Evolutionary conservation across 2,329 filamentous ascomycete genomes (phyloP), one percentile per base, ranked within the genome.

Genomic region (Aspergillus pseudoviridinutans): DNA sequence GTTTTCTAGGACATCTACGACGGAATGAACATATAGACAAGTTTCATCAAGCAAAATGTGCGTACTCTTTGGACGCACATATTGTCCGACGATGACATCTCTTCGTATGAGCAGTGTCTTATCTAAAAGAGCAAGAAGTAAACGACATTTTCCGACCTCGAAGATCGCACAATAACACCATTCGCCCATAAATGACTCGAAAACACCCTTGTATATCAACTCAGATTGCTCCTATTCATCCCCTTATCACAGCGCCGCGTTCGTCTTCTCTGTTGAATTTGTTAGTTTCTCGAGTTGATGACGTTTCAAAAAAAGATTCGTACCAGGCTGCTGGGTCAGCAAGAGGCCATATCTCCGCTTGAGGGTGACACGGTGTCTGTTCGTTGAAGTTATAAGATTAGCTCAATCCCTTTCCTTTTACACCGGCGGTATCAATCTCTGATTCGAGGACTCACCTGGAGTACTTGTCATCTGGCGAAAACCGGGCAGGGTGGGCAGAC

Each of bases 401-500:
- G 53, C 53, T 27, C 46, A 44, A 58, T 25, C 10, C 50, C 50
- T 9, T 17, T 41, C 42, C 14, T 17, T 38, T 38, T 17, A 38
- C 32, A 38, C 32, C 14, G 4, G 32, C 14, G 3, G 14, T 17
- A 38, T n/a, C 32, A 22, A 12, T 44, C 54, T 57, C 3, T 9
- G 25, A 58, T 47, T 35, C n/a, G 12, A 44, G 20, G 53, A 65
- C 77, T 53, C 73, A 86, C 83, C 85, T 82, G 71, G 92, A 96
- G 84, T 95, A 97, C 83, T 97, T 96, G 83, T 99, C 94, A 79
- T 99, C 94, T 63, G 94, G 94, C 50, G 91, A 96, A 83, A 97
- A 99, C 67, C 94, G 85, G 47, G 94, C 94, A 50, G 94, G 93
- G 80, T 97, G 93, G 56, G 94, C 94, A 54, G 90, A 94, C 83